Percentiles rank a stretch among this genome's conserved stretches.
Conservation (phyloP, 345 rosid species). For the Cardamine resedifolia region DNA sequence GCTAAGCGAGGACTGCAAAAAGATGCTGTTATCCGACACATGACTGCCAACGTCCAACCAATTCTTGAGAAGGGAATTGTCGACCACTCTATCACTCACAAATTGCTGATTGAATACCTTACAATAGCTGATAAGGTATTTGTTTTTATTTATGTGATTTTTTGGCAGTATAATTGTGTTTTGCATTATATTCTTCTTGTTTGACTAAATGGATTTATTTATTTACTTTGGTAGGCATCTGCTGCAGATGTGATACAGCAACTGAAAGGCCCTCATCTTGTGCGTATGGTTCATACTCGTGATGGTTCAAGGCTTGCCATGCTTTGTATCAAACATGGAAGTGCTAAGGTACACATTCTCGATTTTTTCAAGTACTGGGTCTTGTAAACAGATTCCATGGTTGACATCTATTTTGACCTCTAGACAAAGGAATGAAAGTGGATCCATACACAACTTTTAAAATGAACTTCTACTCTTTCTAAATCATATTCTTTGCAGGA, state of each 20-base stretch:
- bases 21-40: slow-evolving; percentile 70
- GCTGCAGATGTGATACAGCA: slow-evolving; percentile 81
- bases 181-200: slow-evolving; percentile 11
- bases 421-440: neutral
- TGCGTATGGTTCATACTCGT: slow-evolving; percentile 92
- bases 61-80: slow-evolving; percentile 91
- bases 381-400: neutral
- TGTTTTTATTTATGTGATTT: neutral
- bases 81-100: slow-evolving; percentile 85
- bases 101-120: slow-evolving; percentile 72
- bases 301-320: slow-evolving; percentile 90
- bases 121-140: slow-evolving; percentile 78
- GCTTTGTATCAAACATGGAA: slow-evolving; percentile 87
- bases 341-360: slow-evolving; percentile 65
- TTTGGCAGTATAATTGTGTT: slow-evolving; percentile 12
- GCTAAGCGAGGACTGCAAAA: slow-evolving; percentile 67
- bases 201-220: slow-evolving; percentile 29
- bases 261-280: slow-evolving; percentile 72
- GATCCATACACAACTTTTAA: neutral
- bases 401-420: neutral
- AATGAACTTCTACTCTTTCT: neutral
- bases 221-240: slow-evolving; percentile 55
- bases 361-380: neutral
- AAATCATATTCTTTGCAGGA: slow-evolving; percentile 52
- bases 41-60: slow-evolving; percentile 78